Evolutionary conservation across 805 yeast genomes (phyloP).

Genomic region (Myxozyma geophila): DNA sequence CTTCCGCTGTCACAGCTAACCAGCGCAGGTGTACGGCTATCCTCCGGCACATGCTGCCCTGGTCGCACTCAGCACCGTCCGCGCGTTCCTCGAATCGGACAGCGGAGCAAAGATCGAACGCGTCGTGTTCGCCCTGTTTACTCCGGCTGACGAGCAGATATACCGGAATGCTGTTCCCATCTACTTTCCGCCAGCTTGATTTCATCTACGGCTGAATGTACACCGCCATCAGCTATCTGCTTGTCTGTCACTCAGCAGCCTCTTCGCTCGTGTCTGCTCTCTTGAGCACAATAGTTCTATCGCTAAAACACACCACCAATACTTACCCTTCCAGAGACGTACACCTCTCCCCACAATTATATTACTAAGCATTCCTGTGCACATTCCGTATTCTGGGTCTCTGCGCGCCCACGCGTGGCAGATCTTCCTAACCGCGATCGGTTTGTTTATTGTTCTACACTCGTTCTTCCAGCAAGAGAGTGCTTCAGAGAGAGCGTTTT

Average conservation of each 20-base stretch:
- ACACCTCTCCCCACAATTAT: background rate
- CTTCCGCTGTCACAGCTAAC: no score
- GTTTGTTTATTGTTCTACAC: background rate
- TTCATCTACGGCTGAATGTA: background rate
- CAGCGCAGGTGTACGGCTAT: constrained; percentile 26
- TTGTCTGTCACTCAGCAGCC: background rate
- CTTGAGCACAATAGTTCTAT: no score
- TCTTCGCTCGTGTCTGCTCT: no score
- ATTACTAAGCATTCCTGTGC: background rate
- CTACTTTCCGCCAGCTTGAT: constrained; percentile 5
- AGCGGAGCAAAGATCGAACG: constrained; percentile 18
- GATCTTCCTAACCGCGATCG: background rate
- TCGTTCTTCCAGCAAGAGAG: background rate
- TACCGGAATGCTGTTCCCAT: background rate
- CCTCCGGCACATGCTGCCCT: constrained; percentile 21
- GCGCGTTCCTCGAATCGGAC: constrained; percentile 20
- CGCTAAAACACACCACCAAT: no score
- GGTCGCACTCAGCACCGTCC: constrained; percentile 21
- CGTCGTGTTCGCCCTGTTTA: constrained; percentile 31
- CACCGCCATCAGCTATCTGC: background rate
- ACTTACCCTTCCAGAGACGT: background rate
- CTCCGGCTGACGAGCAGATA: constrained; percentile 16
- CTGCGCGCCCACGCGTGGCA: constrained; percentile 10
- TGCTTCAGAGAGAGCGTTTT: no score
- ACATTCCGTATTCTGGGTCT: background rate